A percentile compares a stretch with the other conserved stretches of the same genome.
These are phyloP conservation scores for Pythium brassicae DNA, from an alignment of 352 stramenopile genomes.

Conservation along the genomic window DNA sequence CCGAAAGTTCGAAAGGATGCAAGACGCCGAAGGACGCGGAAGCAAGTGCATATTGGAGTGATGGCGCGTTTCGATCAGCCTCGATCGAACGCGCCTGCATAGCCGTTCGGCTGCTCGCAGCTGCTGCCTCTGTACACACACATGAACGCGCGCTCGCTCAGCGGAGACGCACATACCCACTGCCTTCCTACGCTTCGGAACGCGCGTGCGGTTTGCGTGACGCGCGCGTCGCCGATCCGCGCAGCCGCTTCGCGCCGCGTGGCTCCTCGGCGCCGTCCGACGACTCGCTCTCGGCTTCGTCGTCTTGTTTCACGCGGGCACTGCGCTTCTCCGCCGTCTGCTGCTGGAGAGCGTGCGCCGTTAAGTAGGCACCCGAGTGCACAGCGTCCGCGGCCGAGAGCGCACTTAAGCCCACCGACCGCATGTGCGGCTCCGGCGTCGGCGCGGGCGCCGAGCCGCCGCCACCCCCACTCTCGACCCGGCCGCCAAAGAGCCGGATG, in stretches of 20 bases:
- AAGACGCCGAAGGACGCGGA: too few species aligned
- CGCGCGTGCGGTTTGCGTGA: too few species aligned
- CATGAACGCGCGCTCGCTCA: too few species aligned
- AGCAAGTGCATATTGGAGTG: too few species aligned
- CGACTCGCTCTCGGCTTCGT: background rate
- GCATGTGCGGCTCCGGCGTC: background rate
- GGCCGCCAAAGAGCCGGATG: slow-evolving; percentile 41
- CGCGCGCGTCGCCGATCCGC: background rate
- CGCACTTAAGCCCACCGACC: background rate
- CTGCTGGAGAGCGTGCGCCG: background rate
- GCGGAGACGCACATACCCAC: too few species aligned
- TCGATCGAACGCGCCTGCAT: too few species aligned
- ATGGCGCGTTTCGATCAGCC: too few species aligned
- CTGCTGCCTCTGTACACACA: background rate
- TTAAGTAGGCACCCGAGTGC: background rate
- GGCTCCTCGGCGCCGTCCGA: background rate
- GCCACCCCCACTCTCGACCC: slow-evolving; percentile 10
- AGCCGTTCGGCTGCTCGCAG: too few species aligned
- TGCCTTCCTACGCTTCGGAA: too few species aligned
- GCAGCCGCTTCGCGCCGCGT: background rate
- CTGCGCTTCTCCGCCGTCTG: background rate
- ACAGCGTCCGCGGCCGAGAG: background rate
- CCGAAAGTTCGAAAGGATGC: too few species aligned
- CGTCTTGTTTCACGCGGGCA: background rate
- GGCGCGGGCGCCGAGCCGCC: background rate